These are phyloP conservation scores for Tolypocladium amazonense DNA, from an alignment of 2,329 filamentous ascomycete species.

Conservation along the genomic window DNA sequence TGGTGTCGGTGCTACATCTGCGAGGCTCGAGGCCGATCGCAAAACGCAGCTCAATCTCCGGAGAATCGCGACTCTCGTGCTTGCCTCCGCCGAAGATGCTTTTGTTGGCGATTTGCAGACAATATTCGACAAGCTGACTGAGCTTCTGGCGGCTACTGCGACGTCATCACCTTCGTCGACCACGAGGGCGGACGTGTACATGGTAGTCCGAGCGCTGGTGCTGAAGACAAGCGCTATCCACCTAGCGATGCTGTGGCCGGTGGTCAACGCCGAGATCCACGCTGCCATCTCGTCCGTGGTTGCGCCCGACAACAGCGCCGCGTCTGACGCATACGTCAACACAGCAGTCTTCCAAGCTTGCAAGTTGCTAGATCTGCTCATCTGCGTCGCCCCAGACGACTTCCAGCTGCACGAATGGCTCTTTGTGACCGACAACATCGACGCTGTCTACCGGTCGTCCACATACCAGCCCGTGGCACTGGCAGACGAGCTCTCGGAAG, in stretches of 20 bases:
- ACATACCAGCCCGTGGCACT: slow-evolving; percentile 62
- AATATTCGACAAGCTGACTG: slow-evolving; percentile 75
- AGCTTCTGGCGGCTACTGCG: slow-evolving; percentile 72
- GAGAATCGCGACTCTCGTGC: slow-evolving; percentile 66
- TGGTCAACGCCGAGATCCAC: slow-evolving; percentile 79
- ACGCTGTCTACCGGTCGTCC: slow-evolving; percentile 77
- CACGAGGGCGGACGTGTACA: slow-evolving; percentile 80
- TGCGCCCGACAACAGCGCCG: slow-evolving; percentile 49
- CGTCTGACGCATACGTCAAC: slow-evolving; percentile 66
- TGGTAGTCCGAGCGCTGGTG: slow-evolving; percentile 73
- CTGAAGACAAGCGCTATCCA: slow-evolving; percentile 72
- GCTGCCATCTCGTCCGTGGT: slow-evolving; percentile 66
- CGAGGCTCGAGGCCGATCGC: slow-evolving; percentile 86
- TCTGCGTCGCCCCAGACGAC: slow-evolving; percentile 81
- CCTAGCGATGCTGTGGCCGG: slow-evolving; percentile 78
- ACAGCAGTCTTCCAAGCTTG: slow-evolving; percentile 77
- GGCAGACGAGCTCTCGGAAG: slow-evolving; percentile 75
- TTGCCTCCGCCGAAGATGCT: slow-evolving; percentile 67
- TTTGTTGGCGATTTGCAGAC: slow-evolving; percentile 66
- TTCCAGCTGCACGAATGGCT: slow-evolving; percentile 99
- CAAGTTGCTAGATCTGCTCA: slow-evolving; percentile 83
- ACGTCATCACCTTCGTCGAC: slow-evolving; percentile 87
- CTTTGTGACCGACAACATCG: slow-evolving; percentile 93
- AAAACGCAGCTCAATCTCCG: slow-evolving; percentile 85
- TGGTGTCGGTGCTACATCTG: slow-evolving; percentile 91